Evolutionary conservation across 2,329 filamentous ascomycete genomes (phyloP).

Genomic region (Colletotrichum higginsianum): DNA sequence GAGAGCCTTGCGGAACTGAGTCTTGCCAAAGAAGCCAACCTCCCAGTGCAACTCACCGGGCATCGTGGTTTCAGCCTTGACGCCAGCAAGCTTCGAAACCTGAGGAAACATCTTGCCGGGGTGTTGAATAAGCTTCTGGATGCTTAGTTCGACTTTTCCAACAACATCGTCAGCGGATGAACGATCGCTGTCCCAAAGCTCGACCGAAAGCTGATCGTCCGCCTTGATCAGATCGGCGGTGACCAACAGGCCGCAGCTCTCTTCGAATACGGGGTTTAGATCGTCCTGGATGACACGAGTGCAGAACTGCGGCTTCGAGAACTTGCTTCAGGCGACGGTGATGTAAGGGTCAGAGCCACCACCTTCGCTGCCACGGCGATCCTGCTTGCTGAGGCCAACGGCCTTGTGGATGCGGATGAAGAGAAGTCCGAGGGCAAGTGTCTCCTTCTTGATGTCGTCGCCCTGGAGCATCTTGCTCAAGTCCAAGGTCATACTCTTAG

Average conservation of each 20-base stretch:
- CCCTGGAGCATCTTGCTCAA: slow-evolving; percentile 91
- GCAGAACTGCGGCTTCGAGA: slow-evolving; percentile 97
- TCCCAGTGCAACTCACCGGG: slow-evolving; percentile 96
- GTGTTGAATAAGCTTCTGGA: slow-evolving; percentile 95
- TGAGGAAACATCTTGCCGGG: slow-evolving; percentile 95
- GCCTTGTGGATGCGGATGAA: slow-evolving; percentile 95
- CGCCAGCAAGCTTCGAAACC: slow-evolving; percentile 84
- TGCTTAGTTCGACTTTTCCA: slow-evolving; percentile 92
- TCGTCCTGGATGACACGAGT: slow-evolving; percentile 96
- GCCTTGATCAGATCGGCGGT: slow-evolving; percentile 93
- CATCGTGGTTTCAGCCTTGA: slow-evolving; percentile 89
- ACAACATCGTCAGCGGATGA: slow-evolving; percentile 95
- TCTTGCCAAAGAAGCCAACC: slow-evolving; percentile 94
- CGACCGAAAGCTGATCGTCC: slow-evolving; percentile 92
- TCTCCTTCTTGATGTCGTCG: slow-evolving; percentile 93
- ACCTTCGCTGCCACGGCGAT: slow-evolving; percentile 83
- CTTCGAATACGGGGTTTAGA: slow-evolving; percentile 92
- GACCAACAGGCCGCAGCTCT: slow-evolving; percentile 87
- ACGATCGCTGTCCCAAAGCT: slow-evolving; percentile 96
- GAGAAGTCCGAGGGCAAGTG: slow-evolving; percentile 87
- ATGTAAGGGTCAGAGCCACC: slow-evolving; percentile 97
- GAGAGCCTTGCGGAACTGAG: slow-evolving; percentile 86
- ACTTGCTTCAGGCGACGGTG: slow-evolving; percentile 94
- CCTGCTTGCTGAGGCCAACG: slow-evolving; percentile 90
- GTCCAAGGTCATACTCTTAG: slow-evolving; percentile 94